Conservation (phyloP, 164 flowering plant genomes). For the Macadamia integrifolia region DNA sequence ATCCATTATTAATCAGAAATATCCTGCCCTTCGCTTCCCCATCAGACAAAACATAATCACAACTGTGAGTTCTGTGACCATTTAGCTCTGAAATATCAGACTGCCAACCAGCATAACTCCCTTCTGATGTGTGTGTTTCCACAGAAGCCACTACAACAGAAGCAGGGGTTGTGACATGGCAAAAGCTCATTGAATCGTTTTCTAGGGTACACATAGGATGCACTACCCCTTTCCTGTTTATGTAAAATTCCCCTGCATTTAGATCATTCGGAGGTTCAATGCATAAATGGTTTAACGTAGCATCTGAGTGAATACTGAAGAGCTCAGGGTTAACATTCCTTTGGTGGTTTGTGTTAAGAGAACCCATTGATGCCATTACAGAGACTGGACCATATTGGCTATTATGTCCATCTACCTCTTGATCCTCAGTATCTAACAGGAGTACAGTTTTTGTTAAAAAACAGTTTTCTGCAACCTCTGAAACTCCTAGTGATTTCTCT, state of each 20-base stretch:
- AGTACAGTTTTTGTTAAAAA: not conserved
- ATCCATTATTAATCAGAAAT: conserved; percentile 13
- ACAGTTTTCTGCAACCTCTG: conserved; percentile 8
- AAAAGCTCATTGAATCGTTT: not conserved
- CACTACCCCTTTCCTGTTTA: conserved; percentile 3
- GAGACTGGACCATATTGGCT: not conserved
- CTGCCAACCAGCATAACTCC: conserved; percentile 13
- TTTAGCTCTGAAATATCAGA: conserved; percentile 18
- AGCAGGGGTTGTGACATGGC: conserved; percentile 7
- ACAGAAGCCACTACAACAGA: conserved; percentile 14
- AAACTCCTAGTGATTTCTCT: conserved; percentile 23
- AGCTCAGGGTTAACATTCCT: not conserved
- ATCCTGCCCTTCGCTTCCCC: conserved; percentile 13
- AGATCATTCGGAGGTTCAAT: conserved; percentile 7
- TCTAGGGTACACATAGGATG: not conserved
- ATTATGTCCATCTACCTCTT: conserved; percentile 7
- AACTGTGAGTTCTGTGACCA: conserved; percentile 10
- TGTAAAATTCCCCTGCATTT: not conserved
- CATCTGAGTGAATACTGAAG: not conserved
- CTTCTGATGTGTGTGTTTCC: conserved; percentile 5
- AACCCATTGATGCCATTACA: not conserved
- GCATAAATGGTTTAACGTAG: not conserved
- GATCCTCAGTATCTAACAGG: conserved; percentile 3
- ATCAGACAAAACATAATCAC: conserved; percentile 11
- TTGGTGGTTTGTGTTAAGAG: not conserved